Conservation (phyloP, 192 early-diverging fungal species). For the Spizellomyces punctatus region DNA sequence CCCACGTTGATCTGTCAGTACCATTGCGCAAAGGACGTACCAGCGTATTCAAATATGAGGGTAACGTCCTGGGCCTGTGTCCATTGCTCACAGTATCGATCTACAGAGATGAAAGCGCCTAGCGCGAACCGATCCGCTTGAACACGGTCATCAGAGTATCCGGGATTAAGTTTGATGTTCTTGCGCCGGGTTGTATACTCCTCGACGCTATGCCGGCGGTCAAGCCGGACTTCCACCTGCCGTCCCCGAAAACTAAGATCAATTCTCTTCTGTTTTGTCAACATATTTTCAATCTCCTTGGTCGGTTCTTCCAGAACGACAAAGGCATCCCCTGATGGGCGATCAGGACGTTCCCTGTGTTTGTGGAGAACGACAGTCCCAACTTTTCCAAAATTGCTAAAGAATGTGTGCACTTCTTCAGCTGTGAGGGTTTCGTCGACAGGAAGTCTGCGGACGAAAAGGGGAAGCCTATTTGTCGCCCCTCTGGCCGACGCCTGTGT, state of each 20-base stretch:
- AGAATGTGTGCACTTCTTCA: not conserved
- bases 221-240: not conserved
- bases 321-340: not conserved
- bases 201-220: not conserved
- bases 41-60: conserved; percentile 5
- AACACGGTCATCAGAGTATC: not conserved
- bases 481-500: too few relatives aligned
- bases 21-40: not conserved
- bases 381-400: conserved; percentile 6
- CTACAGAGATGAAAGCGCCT: not conserved
- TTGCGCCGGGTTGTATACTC: not conserved
- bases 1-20: too few relatives aligned
- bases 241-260: not conserved
- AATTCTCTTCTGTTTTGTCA: not conserved
- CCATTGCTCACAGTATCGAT: conserved; percentile 17
- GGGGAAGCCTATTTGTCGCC: not conserved
- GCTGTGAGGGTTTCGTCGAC: conserved; percentile 8
- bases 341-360: not conserved
- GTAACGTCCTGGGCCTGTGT: not conserved
- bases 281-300: not conserved
- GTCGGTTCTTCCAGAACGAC: not conserved
- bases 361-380: not conserved
- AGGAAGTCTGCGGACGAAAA: conserved; percentile 10
- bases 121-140: conserved; percentile 4
- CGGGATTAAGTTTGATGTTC: not conserved